Evolutionary conservation across 352 stramenopile genomes (phyloP), one percentile per base, ranked within the genome.

Genomic region (Peronospora farinosa): DNA sequence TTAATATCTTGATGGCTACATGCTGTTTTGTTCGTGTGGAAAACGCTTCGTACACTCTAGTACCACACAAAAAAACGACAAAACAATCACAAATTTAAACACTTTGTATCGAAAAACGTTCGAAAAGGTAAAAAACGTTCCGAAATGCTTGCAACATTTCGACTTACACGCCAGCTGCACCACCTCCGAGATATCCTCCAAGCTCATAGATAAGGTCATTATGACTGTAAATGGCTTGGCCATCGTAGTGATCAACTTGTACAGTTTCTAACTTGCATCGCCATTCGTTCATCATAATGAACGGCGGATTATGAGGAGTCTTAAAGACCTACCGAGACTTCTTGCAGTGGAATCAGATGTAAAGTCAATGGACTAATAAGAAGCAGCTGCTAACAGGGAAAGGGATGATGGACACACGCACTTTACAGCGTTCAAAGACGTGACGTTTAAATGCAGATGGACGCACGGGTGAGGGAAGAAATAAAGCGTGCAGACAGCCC

Each of bases 1-100:
- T 98, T 6, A 98, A 63, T 52, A 98, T 98, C 74, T 98, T 98
- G 45, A 98, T 97, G 21, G 95, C 94, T 11, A 98, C 80, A 30
- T 92, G 84, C 68, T 96, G 74, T 59, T 93, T 90, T 5, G 81
- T 94, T 35, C 81, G 67, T 30, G 74, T 68, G 28, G 79, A 95
- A 31, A 90, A 88, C 7, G 84, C 85, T 57, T 97, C 89, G 45
- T 97, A 97, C 12, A 97, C 92, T 41, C 83, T 94, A 53, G n/a
- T 17, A 67, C n/a, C 7, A 32, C 17, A 35, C 8, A 51, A 41
- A 12, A 46, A 40, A 51, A 65, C 28, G 50, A 41, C 17, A 46
- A 42, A 19, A 27, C 15, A 15, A 31, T 39, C 12, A 51, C 15
- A 13, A 44, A 31, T 45, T 27, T 27, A 27, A 4, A 27, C 23